Base-by-base conservation (phyloP, 164 flowering plant species). In the Brasenia schreberi region DNA sequence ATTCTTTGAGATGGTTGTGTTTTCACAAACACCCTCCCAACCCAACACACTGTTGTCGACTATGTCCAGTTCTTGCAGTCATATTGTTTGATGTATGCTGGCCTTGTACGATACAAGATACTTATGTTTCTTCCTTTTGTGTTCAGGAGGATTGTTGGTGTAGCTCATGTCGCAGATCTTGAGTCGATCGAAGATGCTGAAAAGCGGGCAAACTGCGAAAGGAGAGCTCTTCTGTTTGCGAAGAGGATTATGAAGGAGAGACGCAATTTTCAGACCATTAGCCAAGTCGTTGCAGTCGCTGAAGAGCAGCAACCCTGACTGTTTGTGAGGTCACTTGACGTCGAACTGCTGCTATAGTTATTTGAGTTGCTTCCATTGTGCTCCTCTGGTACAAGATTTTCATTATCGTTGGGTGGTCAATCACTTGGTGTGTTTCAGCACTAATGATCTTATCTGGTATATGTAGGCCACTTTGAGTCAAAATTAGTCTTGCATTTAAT, bases 111-210 rank as follows among this genome's bases (percentile, higher is more conserved):
- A 7, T 49, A 14, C 14, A 6, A 1, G 16, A 0, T 49, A 9
- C 16, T 2, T 49, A 9, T 14, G 9, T 9, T 49, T 14, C 4
- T 49, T 49, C 10, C 56, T 49, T 49, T 49, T 9, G 4, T 49
- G 56, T 64, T 61, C 81, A 94, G 97, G 96, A 85, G 98, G 75
- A 86, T 91, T 58, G 90, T 94, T 33, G 98, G 98, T 56, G 92
- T 94, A 3, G 96, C 96, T 43, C 98, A 94, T 77, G 95, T 94
- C 23, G 97, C 87, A 76, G 98, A 94, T 77, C 85, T 94, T 71
- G 97, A 91, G 68, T 84, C 95, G 12, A 91, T 91, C 27, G 27
- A 59, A 5, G 92, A 87, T 73, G 74, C 79, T 45, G 68, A 68
- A 63, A 82, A 68, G 68, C 76, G 95, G 64, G 91, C 97, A 61